phyloP scores from a whole-genome alignment of 2,329 filamentous ascomycete genomes.

The Fusarium veterinarium region DNA sequence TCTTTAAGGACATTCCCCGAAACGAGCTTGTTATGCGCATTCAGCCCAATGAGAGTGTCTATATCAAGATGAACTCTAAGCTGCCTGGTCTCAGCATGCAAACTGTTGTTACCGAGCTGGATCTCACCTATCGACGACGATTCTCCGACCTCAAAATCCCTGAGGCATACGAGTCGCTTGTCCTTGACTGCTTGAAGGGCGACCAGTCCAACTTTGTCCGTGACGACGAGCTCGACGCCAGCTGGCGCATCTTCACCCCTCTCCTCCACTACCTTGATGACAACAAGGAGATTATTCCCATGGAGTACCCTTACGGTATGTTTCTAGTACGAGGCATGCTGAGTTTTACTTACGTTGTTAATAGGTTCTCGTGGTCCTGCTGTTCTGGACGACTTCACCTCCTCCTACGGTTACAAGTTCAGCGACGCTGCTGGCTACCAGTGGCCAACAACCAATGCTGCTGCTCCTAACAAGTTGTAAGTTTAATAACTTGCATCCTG shows the following conservation, averaged over 20 bases:
- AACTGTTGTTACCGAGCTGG: slow-evolving; percentile 97
- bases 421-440: slow-evolving; percentile 96
- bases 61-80: slow-evolving; percentile 99
- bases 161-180: slow-evolving; percentile 97
- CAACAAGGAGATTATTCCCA: slow-evolving; percentile 99
- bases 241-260: slow-evolving; percentile 98
- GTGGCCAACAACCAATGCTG: slow-evolving; percentile 84
- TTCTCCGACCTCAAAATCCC: slow-evolving; percentile 99
- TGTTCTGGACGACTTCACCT: slow-evolving; percentile 97
- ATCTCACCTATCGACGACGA: slow-evolving; percentile 95
- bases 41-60: slow-evolving; percentile 98
- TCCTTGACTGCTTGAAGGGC: slow-evolving; percentile 96
- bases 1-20: slow-evolving; percentile 99
- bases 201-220: slow-evolving; percentile 99
- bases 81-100: slow-evolving; percentile 98
- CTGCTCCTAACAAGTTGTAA: slow-evolving; percentile 83
- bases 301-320: slow-evolving; percentile 98
- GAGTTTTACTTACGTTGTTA: neutral
- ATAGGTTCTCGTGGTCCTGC: slow-evolving; percentile 94
- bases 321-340: too few relatives aligned
- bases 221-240: slow-evolving; percentile 95
- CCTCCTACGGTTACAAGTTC: slow-evolving; percentile 99
- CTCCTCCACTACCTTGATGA: slow-evolving; percentile 98
- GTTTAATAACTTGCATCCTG: slow-evolving; percentile 47
- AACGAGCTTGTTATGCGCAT: slow-evolving; percentile 99